Percentiles rank a stretch among this genome's conserved stretches.
These are phyloP conservation scores for Dissoconium aciculare DNA, from an alignment of 2,329 filamentous ascomycete genomes.

Conservation along the genomic window DNA sequence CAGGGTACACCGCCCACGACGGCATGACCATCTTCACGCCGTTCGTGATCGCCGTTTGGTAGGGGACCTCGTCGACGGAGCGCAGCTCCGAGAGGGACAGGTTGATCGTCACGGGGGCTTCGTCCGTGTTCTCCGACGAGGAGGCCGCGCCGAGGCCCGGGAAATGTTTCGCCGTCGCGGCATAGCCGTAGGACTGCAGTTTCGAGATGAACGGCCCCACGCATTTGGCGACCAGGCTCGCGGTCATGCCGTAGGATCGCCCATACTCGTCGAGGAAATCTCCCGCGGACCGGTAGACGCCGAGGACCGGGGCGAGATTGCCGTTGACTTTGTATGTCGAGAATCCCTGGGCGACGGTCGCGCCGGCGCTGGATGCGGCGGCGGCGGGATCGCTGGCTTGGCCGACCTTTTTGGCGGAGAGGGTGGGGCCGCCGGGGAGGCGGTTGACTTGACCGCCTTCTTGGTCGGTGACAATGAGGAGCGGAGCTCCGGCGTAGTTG, in stretches of 20 bases:
- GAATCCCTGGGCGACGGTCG: slow-evolving; percentile 5
- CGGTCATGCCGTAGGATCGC: slow-evolving; percentile 9
- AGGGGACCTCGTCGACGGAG: slow-evolving; percentile 7
- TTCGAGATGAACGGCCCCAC: slow-evolving; percentile 7
- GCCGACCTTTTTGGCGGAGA: slow-evolving; percentile 8
- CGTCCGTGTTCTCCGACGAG: slow-evolving; percentile 7
- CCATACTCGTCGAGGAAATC: slow-evolving; percentile 9
- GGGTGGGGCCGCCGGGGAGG: slow-evolving; percentile 8
- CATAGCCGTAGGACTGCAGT: slow-evolving; percentile 5
- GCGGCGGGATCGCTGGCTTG: slow-evolving; percentile 4
- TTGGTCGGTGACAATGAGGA: slow-evolving; percentile 10
- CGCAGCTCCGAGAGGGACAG: slow-evolving; percentile 6
- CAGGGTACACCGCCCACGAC: slow-evolving; percentile 11
- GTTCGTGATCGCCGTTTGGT: slow-evolving; percentile 5
- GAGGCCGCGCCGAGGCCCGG: slow-evolving; percentile 8
- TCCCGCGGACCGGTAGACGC: slow-evolving; percentile 6
- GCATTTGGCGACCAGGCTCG: slow-evolving; percentile 4
- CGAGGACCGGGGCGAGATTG: slow-evolving; percentile 10
- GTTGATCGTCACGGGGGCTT: slow-evolving; percentile 7
- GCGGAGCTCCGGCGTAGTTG: slow-evolving; percentile 6
- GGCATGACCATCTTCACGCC: slow-evolving; percentile 10
- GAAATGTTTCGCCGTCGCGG: slow-evolving; percentile 12
- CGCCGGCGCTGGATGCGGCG: slow-evolving; percentile 5
- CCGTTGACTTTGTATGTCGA: slow-evolving; percentile 7
- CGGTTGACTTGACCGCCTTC: slow-evolving; percentile 10